A percentile compares a stretch with the other conserved stretches of the same genome.
phyloP scores from a whole-genome alignment of 805 yeast genomes.

The Candida cerambycidarum region DNA sequence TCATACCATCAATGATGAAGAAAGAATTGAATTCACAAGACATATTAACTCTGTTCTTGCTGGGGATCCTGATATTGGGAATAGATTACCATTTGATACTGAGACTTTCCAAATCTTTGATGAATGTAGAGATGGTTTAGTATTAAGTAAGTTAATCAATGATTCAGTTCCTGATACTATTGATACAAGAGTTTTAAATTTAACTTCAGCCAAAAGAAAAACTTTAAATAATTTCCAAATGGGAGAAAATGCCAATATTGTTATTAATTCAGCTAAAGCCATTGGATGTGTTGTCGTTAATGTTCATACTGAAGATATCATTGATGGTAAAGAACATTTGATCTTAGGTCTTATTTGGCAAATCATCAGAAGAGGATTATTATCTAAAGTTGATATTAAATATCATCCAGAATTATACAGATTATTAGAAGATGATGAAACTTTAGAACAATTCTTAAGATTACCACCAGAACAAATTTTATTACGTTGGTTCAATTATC shows the following conservation, averaged over 20 bases:
- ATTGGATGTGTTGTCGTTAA: slow-evolving; percentile 97
- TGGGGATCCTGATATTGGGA: slow-evolving; percentile 84
- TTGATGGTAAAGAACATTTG: slow-evolving; percentile 91
- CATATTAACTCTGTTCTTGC: slow-evolving; percentile 91
- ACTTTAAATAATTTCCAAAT: slow-evolving; percentile 89
- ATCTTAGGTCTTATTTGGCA: slow-evolving; percentile 95
- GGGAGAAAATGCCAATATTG: slow-evolving; percentile 96
- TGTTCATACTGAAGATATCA: slow-evolving; percentile 93
- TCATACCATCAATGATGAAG: slow-evolving; percentile 96
- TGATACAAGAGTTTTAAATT: slow-evolving; percentile 93
- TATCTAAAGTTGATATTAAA: slow-evolving; percentile 93
- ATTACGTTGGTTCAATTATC: slow-evolving; percentile 96
- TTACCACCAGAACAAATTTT: slow-evolving; percentile 97
- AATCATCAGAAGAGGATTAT: slow-evolving; percentile 92
- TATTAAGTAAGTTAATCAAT: slow-evolving; percentile 87
- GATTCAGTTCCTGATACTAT: slow-evolving; percentile 98
- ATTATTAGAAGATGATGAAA: slow-evolving; percentile 92
- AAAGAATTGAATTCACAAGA: slow-evolving; percentile 90
- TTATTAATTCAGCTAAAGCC: slow-evolving; percentile 97
- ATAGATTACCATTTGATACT: slow-evolving; percentile 85
- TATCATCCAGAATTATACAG: slow-evolving; percentile 95
- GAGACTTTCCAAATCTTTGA: slow-evolving; percentile 95
- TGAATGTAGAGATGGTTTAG: slow-evolving; percentile 94
- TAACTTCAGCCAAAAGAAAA: slow-evolving; percentile 74
- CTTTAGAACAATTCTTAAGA: slow-evolving; percentile 92